Evolutionary conservation across 805 yeast genomes (phyloP), one percentile per base, ranked within the genome.

Genomic region (Wickerhamiella parazyma): DNA sequence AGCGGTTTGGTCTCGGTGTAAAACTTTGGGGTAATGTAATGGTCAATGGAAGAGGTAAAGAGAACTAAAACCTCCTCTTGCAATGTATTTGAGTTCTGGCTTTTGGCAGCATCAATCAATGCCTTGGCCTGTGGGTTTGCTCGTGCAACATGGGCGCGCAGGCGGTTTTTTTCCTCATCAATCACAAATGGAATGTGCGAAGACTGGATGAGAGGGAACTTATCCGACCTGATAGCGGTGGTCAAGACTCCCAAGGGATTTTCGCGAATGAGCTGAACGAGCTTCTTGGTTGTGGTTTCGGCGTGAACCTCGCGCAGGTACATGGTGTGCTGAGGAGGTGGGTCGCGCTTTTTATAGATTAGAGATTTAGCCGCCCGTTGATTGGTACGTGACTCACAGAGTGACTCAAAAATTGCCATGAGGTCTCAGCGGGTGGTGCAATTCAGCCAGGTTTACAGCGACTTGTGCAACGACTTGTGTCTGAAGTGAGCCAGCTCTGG

Each of bases 121-220:
- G 54, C 54, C 18, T 44, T 40, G 4, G 67, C 52, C 48, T 76
- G 82, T 38, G 63, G 73, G 55, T 75, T 76, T 14, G 51, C 60
- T 46, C 63, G 66, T 14, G 80, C 73, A 19, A 77, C 50, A 54
- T 77, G 84, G 0, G 78, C 78, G 18, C 68, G 65, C 22, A 77
- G 61, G 40, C 53, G 61, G 40, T 61, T 61, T 44, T 65, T 60
- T 5, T 66, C 68, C 1, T 63, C 61, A 14, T 56, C 56, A 18
- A 73, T 53, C 26, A 64, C 58, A 50, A 76, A 75, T 3, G 82
- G 82, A 17, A 75, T 54, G 51, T 76, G 80, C 41, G 73, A 73
- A 22, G 78, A 76, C 41, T 68, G 62, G 16, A 70, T 55, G 10
- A 63, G 65, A 3, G 68, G 66, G 14, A 63, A 63, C n/a, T 55